Base-by-base conservation (phyloP, 148 eudicot species). In the Beta vulgaris region DNA sequence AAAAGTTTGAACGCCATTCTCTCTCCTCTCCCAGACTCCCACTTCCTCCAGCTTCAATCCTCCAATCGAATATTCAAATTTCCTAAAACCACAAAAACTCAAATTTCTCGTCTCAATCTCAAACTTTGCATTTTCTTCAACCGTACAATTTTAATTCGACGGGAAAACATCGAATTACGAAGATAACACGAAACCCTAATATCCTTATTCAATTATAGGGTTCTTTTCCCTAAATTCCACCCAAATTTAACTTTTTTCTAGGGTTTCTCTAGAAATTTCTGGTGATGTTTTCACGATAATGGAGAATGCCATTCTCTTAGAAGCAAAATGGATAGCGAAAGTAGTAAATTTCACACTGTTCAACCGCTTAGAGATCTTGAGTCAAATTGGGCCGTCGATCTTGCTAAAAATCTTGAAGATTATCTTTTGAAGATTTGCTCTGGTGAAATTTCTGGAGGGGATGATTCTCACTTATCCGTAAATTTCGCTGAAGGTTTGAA, bases 361-460 rank as follows among this genome's bases (percentile, higher is more conserved):
- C 93, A 88, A 75, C 93, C 98, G 1, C 95, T 60, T 63, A 87
- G 98, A 28, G 98, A 93, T 66, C 85, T 91, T 21, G 85, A 91
- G 48, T 88, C 91, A 9, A 93, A 93, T 78, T 91, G 95, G 95
- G 92, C 81, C 11, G 93, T 93, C 16, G 98, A 94, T 85, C 87
- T 94, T 66, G 89, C 91, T 1, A 88, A 90, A 74, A 88, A 84
- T 44, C 90, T 94, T 25, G 93, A 94, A 79, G 90, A 86, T 21
- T 94, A 94, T 81, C 83, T 94, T 31, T 58, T 91, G n/a, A 90
- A 91, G 82, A 91, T 94, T 68, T 94, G 97, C 59, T 85, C 97
- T 25, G 98, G 98, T 74, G 90, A 91, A 66, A 80, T 88, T 7
- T 61, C 84, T 29, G 86, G 82, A 1, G 76, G 75, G 7, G 84